Evolutionary conservation across 2,329 filamentous ascomycete species (phyloP), one percentile per base, ranked within the genome.

Genomic region (Cercospora janseana): DNA sequence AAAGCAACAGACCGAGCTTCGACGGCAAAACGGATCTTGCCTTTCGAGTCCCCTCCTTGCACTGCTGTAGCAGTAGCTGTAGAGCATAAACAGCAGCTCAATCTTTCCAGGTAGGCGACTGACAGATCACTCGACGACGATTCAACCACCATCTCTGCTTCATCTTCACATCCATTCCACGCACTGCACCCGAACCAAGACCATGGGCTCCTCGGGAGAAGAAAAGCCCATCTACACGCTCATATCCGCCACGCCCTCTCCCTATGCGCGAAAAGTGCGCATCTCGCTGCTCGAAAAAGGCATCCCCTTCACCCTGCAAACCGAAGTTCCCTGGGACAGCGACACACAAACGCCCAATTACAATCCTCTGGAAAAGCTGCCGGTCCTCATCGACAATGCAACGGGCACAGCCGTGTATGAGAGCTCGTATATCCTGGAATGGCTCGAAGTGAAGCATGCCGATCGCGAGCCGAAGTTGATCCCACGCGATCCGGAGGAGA

Each of bases 271-370:
- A 34, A 72, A 73, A 63, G 67, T 71, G 31, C 66, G 70, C 55
- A 72, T 73, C 26, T 64, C 64, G 4, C 63, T 72, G 5, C 49
- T 55, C 29, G 66, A 73, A 16, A 73, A 73, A 56, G 38, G 46
- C 48, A 67, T 74, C 16, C 67, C 70, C 2, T 73, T 73, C 62
- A 57, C 49, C 1, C 62, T 74, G 23, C 60, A 69, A 37, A 72
- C 69, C 27, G 71, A 73, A 61, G 70, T 74, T 1, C 71, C 70
- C 0, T 73, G 71, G 70, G 64, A 73, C 58, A 59, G 55, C 13
- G 65, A 65, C 3, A 73, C 70, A 1, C 46, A 67, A 38, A 72
- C 67, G 9, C 68, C 69, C 1, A 51, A 60, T 29, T 65, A 71
- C 64, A 72, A 72, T 29, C 70, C 70, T 0, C 54, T 72, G 4